phyloP scores from a whole-genome alignment of 2,329 filamentous ascomycete species.

The Trichoderma sp. region DNA sequence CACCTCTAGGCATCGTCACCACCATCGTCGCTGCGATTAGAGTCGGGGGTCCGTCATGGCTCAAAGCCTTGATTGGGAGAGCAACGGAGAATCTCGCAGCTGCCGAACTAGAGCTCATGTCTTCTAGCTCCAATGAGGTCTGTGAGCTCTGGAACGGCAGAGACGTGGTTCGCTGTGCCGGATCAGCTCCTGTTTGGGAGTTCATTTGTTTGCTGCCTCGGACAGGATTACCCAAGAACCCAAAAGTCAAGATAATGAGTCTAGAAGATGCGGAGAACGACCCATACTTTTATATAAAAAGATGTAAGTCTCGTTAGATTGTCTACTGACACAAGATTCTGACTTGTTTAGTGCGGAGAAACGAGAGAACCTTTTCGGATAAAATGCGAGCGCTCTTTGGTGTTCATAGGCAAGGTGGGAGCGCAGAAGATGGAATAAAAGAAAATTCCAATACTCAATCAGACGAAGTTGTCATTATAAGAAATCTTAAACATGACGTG shows the following conservation, averaged over 20 bases:
- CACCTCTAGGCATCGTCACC: slow-evolving; percentile 46
- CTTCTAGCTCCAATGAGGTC: slow-evolving; percentile 45
- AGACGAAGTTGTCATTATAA: neutral
- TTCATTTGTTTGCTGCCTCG: slow-evolving; percentile 20
- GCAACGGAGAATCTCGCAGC: slow-evolving; percentile 42
- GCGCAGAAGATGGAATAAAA: neutral
- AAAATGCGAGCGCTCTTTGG: neutral
- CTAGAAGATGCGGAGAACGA: neutral
- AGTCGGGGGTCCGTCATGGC: slow-evolving; percentile 42
- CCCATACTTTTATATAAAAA: neutral
- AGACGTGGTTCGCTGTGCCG: slow-evolving; percentile 32
- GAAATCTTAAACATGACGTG: neutral
- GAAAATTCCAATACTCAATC: neutral
- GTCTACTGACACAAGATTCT: neutral
- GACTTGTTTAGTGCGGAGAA: neutral
- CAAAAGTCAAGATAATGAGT: neutral
- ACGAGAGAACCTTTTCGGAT: neutral
- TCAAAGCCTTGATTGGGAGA: slow-evolving; percentile 45
- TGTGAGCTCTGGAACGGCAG: slow-evolving; percentile 46
- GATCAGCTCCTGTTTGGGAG: slow-evolving; percentile 22
- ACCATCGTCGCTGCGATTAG: slow-evolving; percentile 44
- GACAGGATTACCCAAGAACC: neutral
- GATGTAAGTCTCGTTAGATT: neutral
- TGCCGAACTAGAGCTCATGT: slow-evolving; percentile 44
- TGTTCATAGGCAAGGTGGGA: neutral